These are phyloP conservation scores for Hirsutella rhossiliensis DNA, from an alignment of 2,329 filamentous ascomycete species.

Conservation along the genomic window DNA sequence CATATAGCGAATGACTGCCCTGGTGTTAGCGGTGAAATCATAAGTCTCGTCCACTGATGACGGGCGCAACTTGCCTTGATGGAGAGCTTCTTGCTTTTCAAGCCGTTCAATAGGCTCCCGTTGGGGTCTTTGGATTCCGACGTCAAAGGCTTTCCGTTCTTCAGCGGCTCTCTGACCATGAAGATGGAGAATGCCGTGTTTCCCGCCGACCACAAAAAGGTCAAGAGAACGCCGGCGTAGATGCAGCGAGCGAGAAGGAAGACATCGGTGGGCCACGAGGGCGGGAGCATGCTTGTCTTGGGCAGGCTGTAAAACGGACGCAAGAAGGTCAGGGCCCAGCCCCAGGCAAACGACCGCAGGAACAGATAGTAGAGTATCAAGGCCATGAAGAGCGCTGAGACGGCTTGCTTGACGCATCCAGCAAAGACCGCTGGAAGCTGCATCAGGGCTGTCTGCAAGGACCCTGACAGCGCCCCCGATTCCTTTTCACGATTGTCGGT, in stretches of 20 bases:
- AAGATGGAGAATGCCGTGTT: constrained; percentile 73
- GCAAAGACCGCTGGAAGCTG: constrained; percentile 28
- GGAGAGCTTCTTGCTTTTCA: constrained; percentile 72
- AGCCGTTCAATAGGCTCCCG: constrained; percentile 71
- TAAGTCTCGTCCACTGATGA: background rate
- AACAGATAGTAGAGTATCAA: constrained; percentile 49
- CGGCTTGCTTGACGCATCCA: constrained; percentile 25
- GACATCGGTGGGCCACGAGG: constrained; percentile 43
- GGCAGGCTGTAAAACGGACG: constrained; percentile 67
- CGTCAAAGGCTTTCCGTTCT: constrained; percentile 74
- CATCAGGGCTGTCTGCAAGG: constrained; percentile 21
- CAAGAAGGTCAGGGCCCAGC: constrained; percentile 55
- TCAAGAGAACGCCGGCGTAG: constrained; percentile 53
- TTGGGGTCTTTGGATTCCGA: constrained; percentile 83
- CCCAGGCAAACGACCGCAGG: constrained; percentile 54
- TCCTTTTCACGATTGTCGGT: constrained; percentile 9
- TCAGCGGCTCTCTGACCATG: constrained; percentile 68
- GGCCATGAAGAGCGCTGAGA: constrained; percentile 29
- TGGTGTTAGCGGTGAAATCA: constrained; percentile 7
- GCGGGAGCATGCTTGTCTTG: constrained; percentile 52
- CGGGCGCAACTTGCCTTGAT: constrained; percentile 50
- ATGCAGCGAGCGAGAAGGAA: constrained; percentile 44
- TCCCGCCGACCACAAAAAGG: constrained; percentile 62
- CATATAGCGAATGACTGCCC: constrained; percentile 73
- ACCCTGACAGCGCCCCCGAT: constrained; percentile 12